Conservation (phyloP, 257 asterid species). For the Forsythia viridissima region DNA sequence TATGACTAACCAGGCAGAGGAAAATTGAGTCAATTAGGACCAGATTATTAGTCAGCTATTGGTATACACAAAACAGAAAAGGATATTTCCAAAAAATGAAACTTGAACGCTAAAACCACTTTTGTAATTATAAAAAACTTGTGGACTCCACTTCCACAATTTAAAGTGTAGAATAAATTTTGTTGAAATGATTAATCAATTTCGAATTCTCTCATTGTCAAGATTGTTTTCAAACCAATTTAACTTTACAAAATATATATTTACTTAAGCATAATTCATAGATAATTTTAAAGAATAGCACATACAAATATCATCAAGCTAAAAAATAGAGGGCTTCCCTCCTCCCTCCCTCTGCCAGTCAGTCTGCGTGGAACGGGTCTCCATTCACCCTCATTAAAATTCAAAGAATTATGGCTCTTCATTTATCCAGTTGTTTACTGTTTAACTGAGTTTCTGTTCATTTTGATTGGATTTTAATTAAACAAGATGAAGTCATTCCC, state of each 20-base stretch:
- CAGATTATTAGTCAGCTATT: neutral
- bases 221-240: slow-evolving; percentile 4
- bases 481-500: neutral
- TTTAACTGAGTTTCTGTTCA: slow-evolving; percentile 3
- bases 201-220: neutral
- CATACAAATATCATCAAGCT: slow-evolving; percentile 15
- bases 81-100: neutral
- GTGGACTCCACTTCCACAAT: neutral
- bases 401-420: neutral
- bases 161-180: neutral
- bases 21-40: neutral
- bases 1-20: neutral
- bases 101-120: neutral
- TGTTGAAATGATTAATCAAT: neutral
- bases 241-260: neutral
- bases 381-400: neutral
- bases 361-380: neutral
- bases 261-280: slow-evolving; percentile 2
- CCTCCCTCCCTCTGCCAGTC: neutral
- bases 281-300: slow-evolving; percentile 8
- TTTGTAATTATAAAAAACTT: neutral
- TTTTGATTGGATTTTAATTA: neutral
- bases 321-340: slow-evolving; percentile 19
- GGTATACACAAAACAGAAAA: neutral
- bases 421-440: neutral